phyloP scores from a whole-genome alignment of 192 early-diverging fungal species.

The Backusella psychrophila region DNA sequence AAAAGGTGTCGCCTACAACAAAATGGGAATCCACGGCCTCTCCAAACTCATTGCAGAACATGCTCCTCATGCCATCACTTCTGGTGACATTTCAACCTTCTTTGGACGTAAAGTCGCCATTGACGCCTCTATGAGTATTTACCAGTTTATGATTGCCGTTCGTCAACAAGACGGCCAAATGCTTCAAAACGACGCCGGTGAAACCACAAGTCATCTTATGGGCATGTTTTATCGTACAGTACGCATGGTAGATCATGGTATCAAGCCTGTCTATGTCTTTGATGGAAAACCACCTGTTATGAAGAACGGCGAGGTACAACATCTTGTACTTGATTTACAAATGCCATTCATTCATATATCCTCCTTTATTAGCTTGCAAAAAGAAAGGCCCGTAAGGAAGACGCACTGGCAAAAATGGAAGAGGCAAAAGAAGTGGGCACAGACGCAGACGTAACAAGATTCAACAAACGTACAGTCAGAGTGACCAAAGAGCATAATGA shows the following conservation, averaged over 20 bases:
- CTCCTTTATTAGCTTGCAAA: slow-evolving; percentile 56
- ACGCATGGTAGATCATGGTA: slow-evolving; percentile 94
- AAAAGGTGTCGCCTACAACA: background rate
- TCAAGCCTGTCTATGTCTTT: slow-evolving; percentile 97
- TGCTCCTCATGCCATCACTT: slow-evolving; percentile 80
- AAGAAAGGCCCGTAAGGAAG: slow-evolving; percentile 68
- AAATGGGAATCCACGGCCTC: slow-evolving; percentile 84
- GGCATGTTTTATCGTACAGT: slow-evolving; percentile 97
- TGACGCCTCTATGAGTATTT: slow-evolving; percentile 97
- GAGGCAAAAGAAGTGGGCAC: slow-evolving; percentile 74
- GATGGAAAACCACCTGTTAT: slow-evolving; percentile 95
- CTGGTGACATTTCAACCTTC: slow-evolving; percentile 82
- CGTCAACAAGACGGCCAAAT: slow-evolving; percentile 85
- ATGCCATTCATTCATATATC: background rate
- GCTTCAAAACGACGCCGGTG: slow-evolving; percentile 85
- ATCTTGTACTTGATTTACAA: no score
- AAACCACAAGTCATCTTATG: slow-evolving; percentile 96
- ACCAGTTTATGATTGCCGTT: slow-evolving; percentile 98
- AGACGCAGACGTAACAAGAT: slow-evolving; percentile 81
- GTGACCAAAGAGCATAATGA: slow-evolving; percentile 93
- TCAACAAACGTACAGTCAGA: slow-evolving; percentile 82
- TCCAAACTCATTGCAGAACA: slow-evolving; percentile 91
- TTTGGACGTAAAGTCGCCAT: slow-evolving; percentile 96
- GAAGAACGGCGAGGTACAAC: slow-evolving; percentile 84
- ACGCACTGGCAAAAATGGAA: slow-evolving; percentile 66